Evolutionary conservation across 2,329 filamentous ascomycete genomes (phyloP).

Genomic region (Colletotrichum australisinense): DNA sequence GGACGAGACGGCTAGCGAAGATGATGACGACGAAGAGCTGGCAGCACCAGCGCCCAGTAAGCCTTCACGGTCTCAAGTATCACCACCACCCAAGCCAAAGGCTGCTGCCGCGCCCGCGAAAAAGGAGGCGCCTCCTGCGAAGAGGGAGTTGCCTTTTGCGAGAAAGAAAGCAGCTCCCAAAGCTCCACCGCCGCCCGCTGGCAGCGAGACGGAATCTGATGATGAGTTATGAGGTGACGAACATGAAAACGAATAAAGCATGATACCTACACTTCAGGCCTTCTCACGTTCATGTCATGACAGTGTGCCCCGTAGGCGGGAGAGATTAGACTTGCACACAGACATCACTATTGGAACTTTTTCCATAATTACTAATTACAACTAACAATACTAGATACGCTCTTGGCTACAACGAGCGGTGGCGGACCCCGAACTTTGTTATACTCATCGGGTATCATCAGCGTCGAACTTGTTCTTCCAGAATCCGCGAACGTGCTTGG

Average conservation of each 20-base stretch:
- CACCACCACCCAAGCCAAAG: constrained; percentile 26
- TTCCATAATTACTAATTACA: background rate
- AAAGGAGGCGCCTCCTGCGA: constrained; percentile 46
- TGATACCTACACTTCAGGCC: background rate
- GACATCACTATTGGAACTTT: background rate
- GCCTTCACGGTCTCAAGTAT: constrained; percentile 1
- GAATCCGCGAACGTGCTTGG: constrained; percentile 72
- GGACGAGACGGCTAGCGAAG: constrained; percentile 55
- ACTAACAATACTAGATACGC: background rate
- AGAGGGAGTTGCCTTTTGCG: constrained; percentile 58
- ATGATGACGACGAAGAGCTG: constrained; percentile 50
- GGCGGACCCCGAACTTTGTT: background rate
- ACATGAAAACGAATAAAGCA: background rate
- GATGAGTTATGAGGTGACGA: constrained; percentile 60
- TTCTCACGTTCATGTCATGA: too few relatives aligned
- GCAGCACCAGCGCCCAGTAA: constrained; percentile 41
- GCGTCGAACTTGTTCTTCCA: constrained; percentile 64
- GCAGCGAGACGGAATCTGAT: constrained; percentile 65
- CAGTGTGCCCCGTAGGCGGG: too few relatives aligned
- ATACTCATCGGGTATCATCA: constrained; percentile 59
- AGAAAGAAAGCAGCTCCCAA: constrained; percentile 44
- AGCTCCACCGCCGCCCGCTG: constrained; percentile 44
- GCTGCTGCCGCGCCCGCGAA: background rate
- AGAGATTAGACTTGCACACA: too few relatives aligned
- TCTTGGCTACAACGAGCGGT: background rate